These are phyloP conservation scores for Diaporthe batatas DNA, from an alignment of 2,329 filamentous ascomycete species.

Conservation along the genomic window DNA sequence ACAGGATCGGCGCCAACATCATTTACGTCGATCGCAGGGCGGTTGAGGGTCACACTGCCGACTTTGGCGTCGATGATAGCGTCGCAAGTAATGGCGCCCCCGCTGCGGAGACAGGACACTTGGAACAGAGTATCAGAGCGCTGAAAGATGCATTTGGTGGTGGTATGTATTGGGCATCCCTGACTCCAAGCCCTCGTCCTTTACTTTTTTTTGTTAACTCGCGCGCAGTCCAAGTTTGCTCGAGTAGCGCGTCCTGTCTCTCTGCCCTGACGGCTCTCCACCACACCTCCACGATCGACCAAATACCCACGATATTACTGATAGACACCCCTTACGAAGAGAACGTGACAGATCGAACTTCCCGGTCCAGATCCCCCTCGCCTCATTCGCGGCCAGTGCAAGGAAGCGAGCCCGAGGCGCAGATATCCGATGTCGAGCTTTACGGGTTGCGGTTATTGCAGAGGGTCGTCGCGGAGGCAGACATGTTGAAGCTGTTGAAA, in stretches of 20 bases:
- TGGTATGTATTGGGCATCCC: constrained; percentile 55
- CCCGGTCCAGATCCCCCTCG: constrained; percentile 58
- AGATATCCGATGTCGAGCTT: constrained; percentile 59
- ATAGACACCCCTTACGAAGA: constrained; percentile 69
- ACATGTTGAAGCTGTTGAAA: constrained; percentile 67
- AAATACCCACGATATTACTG: constrained; percentile 69
- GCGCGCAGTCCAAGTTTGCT: constrained; percentile 65
- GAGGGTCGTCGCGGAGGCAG: constrained; percentile 69
- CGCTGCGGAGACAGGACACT: constrained; percentile 55
- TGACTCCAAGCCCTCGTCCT: not conserved
- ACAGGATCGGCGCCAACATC: constrained; percentile 68
- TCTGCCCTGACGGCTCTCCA: constrained; percentile 66
- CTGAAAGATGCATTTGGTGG: constrained; percentile 68
- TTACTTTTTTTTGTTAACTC: constrained; percentile 18
- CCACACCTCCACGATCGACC: constrained; percentile 63
- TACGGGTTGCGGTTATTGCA: constrained; percentile 69
- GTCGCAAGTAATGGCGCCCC: constrained; percentile 45
- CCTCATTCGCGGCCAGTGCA: constrained; percentile 56
- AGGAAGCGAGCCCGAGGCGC: constrained; percentile 56
- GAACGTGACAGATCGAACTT: constrained; percentile 53
- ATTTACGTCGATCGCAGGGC: constrained; percentile 71
- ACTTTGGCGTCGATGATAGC: constrained; percentile 46
- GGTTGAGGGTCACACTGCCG: constrained; percentile 55
- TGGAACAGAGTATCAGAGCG: constrained; percentile 62
- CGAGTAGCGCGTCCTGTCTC: constrained; percentile 66